Percentiles rank a stretch among this genome's conserved stretches.
phyloP scores from a whole-genome alignment of 2,329 filamentous ascomycete genomes.

The Tolypocladium amazonense region DNA sequence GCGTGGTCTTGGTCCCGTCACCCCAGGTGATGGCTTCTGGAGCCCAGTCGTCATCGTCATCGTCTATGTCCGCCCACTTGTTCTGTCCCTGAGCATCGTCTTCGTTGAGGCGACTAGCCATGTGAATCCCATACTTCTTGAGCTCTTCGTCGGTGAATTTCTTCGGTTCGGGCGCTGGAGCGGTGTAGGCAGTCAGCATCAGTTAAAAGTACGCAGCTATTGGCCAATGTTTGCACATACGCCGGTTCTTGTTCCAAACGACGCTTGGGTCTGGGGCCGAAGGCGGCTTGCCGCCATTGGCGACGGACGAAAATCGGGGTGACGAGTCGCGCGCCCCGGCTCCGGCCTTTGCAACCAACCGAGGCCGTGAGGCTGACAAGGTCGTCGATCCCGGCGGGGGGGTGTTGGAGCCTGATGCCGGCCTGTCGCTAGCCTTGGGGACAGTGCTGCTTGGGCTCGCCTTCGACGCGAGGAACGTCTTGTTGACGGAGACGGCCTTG shows the following conservation, averaged over 20 bases:
- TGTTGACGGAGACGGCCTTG: conserved; percentile 79
- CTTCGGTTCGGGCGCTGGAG: conserved; percentile 63
- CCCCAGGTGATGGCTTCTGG: conserved; percentile 81
- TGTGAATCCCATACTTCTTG: conserved; percentile 77
- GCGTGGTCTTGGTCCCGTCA: conserved; percentile 73
- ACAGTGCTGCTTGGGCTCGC: conserved; percentile 30
- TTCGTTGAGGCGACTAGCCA: conserved; percentile 67
- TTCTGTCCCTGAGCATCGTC: conserved; percentile 65
- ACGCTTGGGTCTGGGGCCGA: conserved; percentile 59
- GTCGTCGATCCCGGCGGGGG: conserved; percentile 34
- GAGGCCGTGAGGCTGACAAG: conserved; percentile 49
- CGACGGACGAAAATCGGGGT: conserved; percentile 26
- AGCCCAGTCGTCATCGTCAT: conserved; percentile 80
- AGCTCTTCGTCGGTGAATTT: conserved; percentile 82
- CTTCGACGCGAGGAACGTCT: conserved; percentile 72
- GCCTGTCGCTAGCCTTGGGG: conserved; percentile 42
- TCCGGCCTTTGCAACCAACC: conserved; percentile 66
- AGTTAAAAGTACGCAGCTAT: not conserved
- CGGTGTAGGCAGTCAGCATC: conserved; percentile 9
- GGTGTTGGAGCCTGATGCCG: conserved; percentile 32
- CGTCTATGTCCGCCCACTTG: conserved; percentile 85
- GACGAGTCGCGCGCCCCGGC: conserved; percentile 45
- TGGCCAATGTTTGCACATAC: conserved; percentile 36
- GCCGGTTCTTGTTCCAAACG: conserved; percentile 85
- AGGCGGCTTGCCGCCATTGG: conserved; percentile 49